Evolutionary conservation across 2,329 filamentous ascomycete species (phyloP).

Genomic region (Hortaea sp.): DNA sequence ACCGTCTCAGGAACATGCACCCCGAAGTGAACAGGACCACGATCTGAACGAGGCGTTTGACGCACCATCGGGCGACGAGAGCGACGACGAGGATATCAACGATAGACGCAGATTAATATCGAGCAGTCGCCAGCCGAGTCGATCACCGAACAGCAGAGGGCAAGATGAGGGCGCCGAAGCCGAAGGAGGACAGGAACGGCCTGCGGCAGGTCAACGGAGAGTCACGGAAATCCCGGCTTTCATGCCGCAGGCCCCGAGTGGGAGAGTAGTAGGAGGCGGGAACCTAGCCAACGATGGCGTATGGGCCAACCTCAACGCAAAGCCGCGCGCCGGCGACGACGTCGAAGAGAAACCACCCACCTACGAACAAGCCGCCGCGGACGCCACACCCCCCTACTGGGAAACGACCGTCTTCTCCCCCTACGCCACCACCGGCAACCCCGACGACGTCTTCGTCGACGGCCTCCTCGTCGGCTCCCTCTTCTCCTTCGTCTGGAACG

Average conservation of each 20-base stretch:
- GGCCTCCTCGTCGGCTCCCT: conserved; percentile 84
- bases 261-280: conserved; percentile 58
- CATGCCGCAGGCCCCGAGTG: conserved; percentile 26
- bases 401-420: conserved; percentile 96
- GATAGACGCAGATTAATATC: conserved; percentile 82
- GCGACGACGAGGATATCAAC: conserved; percentile 60
- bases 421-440: conserved; percentile 73
- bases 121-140: conserved; percentile 32
- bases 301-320: conserved; percentile 88
- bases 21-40: conserved; percentile 54
- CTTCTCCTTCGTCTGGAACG: conserved; percentile 84
- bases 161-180: background rate
- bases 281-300: conserved; percentile 78
- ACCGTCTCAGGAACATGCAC: conserved; percentile 42
- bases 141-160: background rate
- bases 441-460: conserved; percentile 93
- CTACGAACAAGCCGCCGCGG: conserved; percentile 95
- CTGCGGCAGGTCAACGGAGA: conserved; percentile 19
- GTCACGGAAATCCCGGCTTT: conserved; percentile 48
- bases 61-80: conserved; percentile 52
- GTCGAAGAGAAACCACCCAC: conserved; percentile 93
- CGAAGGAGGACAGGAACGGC: conserved; percentile 1
- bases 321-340: conserved; percentile 71
- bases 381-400: conserved; percentile 95
- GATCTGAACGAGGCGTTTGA: conserved; percentile 92